phyloP scores from a whole-genome alignment of 192 early-diverging fungal genomes.

The Geranomyces variabilis region DNA sequence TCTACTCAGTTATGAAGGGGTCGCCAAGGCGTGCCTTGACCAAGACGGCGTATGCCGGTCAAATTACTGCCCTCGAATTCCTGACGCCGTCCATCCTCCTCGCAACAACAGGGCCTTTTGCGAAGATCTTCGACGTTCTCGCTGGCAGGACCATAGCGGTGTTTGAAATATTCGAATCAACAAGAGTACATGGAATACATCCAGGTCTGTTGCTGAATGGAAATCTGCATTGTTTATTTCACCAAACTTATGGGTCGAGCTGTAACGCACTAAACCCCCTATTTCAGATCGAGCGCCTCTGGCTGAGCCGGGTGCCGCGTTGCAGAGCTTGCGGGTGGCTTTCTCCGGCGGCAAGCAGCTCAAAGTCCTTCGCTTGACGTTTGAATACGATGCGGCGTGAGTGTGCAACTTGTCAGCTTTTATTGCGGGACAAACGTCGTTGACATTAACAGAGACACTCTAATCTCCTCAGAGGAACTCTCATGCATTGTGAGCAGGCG shows the following conservation, averaged over 20 bases:
- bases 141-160: constrained; percentile 2
- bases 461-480: neutral
- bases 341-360: constrained; percentile 16
- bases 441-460: neutral
- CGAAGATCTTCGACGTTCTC: constrained; percentile 38
- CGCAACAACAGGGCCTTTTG: constrained; percentile 46
- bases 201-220: neutral
- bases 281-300: neutral
- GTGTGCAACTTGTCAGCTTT: neutral
- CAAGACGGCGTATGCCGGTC: constrained; percentile 31
- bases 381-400: neutral
- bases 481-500: constrained; percentile 17
- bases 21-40: neutral
- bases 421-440: neutral
- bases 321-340: constrained; percentile 2
- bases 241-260: neutral
- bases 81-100: constrained; percentile 39
- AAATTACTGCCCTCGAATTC: constrained; percentile 52
- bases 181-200: constrained; percentile 53
- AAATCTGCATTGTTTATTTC: too few species aligned
- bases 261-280: too few species aligned
- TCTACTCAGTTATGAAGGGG: too few species aligned
- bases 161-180: constrained; percentile 27
- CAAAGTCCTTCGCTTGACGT: neutral
- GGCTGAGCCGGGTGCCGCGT: neutral